Percentiles rank a stretch among this genome's conserved stretches.
These are phyloP conservation scores for Cenchrus fungigraminus DNA, from an alignment of 176 grass and related monocot species.

Conservation along the genomic window DNA sequence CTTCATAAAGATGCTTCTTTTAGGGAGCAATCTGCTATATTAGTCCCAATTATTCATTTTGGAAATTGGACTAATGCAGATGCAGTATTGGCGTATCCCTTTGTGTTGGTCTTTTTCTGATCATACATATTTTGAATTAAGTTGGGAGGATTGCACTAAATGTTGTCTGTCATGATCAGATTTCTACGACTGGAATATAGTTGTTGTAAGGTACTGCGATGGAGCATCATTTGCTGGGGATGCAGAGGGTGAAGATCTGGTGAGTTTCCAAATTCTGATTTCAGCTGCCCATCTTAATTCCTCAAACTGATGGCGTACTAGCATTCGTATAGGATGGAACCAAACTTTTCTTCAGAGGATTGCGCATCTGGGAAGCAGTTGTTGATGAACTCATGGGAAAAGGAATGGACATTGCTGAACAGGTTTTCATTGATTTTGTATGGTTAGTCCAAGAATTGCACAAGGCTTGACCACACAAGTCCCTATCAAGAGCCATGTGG, in stretches of 20 bases:
- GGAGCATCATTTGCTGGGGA: conserved; percentile 78
- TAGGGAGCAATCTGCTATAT: not conserved
- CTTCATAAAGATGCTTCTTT: not conserved
- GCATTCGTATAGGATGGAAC: conserved; percentile 55
- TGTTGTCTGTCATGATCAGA: conserved; percentile 21
- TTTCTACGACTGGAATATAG: conserved; percentile 93
- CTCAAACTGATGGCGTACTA: not conserved
- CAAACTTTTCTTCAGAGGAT: conserved; percentile 72
- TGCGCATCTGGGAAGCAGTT: conserved; percentile 68
- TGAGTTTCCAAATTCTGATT: conserved; percentile 22
- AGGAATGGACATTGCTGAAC: conserved; percentile 62
- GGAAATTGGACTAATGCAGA: not conserved
- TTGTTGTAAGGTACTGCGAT: conserved; percentile 74
- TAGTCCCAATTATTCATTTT: not conserved
- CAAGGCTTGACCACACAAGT: not conserved
- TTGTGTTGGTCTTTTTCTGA: not conserved
- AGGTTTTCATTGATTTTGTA: conserved; percentile 43
- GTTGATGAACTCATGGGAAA: conserved; percentile 64
- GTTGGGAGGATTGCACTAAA: conserved; percentile 27
- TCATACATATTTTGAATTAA: not conserved
- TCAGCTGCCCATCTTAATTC: not conserved
- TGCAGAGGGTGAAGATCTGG: conserved; percentile 51
- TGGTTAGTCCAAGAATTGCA: not conserved
- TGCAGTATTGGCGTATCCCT: not conserved
- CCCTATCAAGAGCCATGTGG: not conserved